phyloP scores from a whole-genome alignment of 2,329 filamentous ascomycete genomes.

The Nothophaeocryptopus gaeumannii region DNA sequence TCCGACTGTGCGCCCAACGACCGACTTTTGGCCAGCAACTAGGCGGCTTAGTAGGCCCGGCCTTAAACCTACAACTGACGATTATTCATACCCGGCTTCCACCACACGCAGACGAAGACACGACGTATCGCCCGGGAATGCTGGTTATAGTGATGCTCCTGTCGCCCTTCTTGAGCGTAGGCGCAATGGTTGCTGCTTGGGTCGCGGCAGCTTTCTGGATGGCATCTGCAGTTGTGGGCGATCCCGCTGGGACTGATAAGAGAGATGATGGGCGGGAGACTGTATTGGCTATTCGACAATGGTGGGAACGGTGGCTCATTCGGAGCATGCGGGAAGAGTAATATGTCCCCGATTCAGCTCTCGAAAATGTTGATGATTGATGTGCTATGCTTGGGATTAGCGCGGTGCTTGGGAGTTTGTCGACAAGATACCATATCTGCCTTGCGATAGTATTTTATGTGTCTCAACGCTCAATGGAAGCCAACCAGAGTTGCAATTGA shows the following conservation, averaged over 20 bases:
- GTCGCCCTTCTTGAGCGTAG: slow-evolving; percentile 56
- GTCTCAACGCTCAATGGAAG: no score
- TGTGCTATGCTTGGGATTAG: slow-evolving; percentile 10
- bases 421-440: no score
- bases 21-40: slow-evolving; percentile 51
- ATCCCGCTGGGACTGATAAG: slow-evolving; percentile 57
- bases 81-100: slow-evolving; percentile 44
- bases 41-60: slow-evolving; percentile 52
- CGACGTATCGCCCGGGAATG: slow-evolving; percentile 41
- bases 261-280: slow-evolving; percentile 61
- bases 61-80: slow-evolving; percentile 52
- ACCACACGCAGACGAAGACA: slow-evolving; percentile 34
- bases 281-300: slow-evolving; percentile 56
- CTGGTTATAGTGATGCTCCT: slow-evolving; percentile 54
- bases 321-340: slow-evolving; percentile 26
- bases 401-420: slow-evolving; percentile 16
- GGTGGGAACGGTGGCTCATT: slow-evolving; percentile 60
- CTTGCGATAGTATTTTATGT: no score
- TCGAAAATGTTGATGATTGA: slow-evolving; percentile 1
- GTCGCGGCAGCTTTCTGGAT: slow-evolving; percentile 61
- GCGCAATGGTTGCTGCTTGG: slow-evolving; percentile 57
- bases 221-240: slow-evolving; percentile 51
- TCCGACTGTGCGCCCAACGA: slow-evolving; percentile 53
- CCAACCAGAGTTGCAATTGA: no score
- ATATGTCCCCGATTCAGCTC: slow-evolving; percentile 2